Base-by-base conservation (phyloP, 2,329 filamentous ascomycete species). In the Podosphaera xanthii region DNA sequence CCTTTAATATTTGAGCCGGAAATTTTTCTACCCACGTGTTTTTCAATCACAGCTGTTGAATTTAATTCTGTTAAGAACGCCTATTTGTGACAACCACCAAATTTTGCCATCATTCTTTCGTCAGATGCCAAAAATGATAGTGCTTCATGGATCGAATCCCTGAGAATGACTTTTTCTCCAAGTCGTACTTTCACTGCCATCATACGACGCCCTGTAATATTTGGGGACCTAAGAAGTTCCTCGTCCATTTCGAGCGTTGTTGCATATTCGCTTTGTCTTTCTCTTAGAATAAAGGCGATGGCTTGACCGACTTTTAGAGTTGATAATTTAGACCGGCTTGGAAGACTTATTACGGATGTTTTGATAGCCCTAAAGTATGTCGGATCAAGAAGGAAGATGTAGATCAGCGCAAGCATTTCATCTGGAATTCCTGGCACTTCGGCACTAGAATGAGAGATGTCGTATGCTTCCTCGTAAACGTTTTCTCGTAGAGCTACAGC, bases 81-180 rank as follows among this genome's bases (percentile, higher is more conserved):
- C n/a, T 12, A 12, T 8, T 44, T 14, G 42, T 61, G 59, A 44
- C 60, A 60, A 60, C 60, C 58, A 44, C 10, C 10, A 12, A 44
- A 4, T 12, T 44, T 44, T 44, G 30, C 33, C 60, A 68, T 69
- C 69, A 70, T 71, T 63, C 64, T 65, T 60, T 65, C 68, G 57
- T 69, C 68, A 62, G 58, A 63, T 57, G 60, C 65, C 4, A 59
- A 44, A 48, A 68, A 69, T 8, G 61, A 59, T 30, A 40, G 58
- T 40, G 74, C 70, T 63, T 72, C 70, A 49, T 64, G 61, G 58
- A 73, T 71, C 1, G 77, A 70, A 62, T 74, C 69, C 59, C 71
- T 70, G n/a, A 84, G 63, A 3, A 85, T 74, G 63, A 74, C 71
- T 65, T 83, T 83, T 69, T 86, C 82, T n/a, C 82, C 82, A 3